Evolutionary conservation across 1,284 basidiomycete species (phyloP).

Genomic region (Puccinia horiana): DNA sequence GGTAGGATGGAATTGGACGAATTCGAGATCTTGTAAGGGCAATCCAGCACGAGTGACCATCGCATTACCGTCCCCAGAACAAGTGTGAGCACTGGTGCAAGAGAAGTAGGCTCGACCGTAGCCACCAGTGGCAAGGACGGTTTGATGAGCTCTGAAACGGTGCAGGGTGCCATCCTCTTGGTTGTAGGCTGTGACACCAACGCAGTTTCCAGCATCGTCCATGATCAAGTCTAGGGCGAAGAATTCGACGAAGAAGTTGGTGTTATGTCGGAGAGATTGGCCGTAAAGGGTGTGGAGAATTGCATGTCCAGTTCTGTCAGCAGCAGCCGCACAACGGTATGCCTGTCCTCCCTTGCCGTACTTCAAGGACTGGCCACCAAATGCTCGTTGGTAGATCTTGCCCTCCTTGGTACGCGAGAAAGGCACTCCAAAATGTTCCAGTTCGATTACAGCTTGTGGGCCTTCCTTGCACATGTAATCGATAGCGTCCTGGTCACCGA

Average conservation of each 20-base stretch:
- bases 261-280: conserved; percentile 98
- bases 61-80: conserved; percentile 97
- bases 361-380: conserved; percentile 96
- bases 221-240: conserved; percentile 98
- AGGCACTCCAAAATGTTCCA: conserved; percentile 98
- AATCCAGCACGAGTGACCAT: conserved; percentile 97
- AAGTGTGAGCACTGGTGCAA: conserved; percentile 98
- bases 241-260: conserved; percentile 99
- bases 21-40: conserved; percentile 95
- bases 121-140: conserved; percentile 95
- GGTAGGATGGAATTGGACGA: conserved; percentile 99
- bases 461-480: conserved; percentile 99
- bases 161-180: conserved; percentile 99
- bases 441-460: conserved; percentile 89
- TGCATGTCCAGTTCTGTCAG: conserved; percentile 97
- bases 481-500: conserved; percentile 99
- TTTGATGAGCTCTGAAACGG: conserved; percentile 97
- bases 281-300: conserved; percentile 98
- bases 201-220: conserved; percentile 94
- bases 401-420: conserved; percentile 99
- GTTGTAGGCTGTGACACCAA: conserved; percentile 97
- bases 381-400: conserved; percentile 99
- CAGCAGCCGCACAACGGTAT: conserved; percentile 97
- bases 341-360: conserved; percentile 98
- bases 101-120: conserved; percentile 99